Base-by-base conservation (phyloP, 2,329 filamentous ascomycete genomes). In the Phyllosticta citribraziliensis region DNA sequence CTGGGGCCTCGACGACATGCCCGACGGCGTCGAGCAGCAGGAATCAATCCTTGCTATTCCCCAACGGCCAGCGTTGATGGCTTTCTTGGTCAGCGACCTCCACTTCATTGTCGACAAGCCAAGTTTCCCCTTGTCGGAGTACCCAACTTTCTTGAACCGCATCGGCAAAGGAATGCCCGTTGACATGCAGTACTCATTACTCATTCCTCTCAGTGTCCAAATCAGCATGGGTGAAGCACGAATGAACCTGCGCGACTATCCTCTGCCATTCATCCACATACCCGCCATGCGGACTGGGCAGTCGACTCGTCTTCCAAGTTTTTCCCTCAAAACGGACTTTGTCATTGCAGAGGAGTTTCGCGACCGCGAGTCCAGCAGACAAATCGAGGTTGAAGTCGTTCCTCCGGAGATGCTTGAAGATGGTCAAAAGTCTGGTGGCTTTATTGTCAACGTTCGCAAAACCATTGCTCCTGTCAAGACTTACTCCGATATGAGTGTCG, bases 131-230 rank as follows among this genome's bases (percentile, higher is more conserved):
- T 78, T 96, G 63, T 80, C 84, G 2, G 86, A 96, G 12, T 84
- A 93, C 60, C 89, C 93, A 0, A 83, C 88, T 17, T 99, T 96
- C 70, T 78, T 99, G 25, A 83, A 97, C 70, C 84, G 85, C 55
- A 87, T 97, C 62, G 94, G 94, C n/a, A 99, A 99, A 76, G 94
- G 94, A 0, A 95, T 99, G 85, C 94, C 94, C 0, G 81, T 85
- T 64, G 87, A 95, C 68, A 99, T 91, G 83, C 80, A 93, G 69
- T 99, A 97, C 72, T 86, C 91, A 10, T 79, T 99, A 20, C 81
- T 99, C 19, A 79, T 99, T 11, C 95, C 94, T 0, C 91, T 97
- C 86, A 89, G 88, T 72, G 81, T 99, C 2, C 86, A 91, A 65
- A 82, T 99, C 64, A 89, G 89, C 63, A 92, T 97, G 86, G 89